Evolutionary conservation across 805 yeast genomes (phyloP).

Genomic region (Monosporozyma servazzii): DNA sequence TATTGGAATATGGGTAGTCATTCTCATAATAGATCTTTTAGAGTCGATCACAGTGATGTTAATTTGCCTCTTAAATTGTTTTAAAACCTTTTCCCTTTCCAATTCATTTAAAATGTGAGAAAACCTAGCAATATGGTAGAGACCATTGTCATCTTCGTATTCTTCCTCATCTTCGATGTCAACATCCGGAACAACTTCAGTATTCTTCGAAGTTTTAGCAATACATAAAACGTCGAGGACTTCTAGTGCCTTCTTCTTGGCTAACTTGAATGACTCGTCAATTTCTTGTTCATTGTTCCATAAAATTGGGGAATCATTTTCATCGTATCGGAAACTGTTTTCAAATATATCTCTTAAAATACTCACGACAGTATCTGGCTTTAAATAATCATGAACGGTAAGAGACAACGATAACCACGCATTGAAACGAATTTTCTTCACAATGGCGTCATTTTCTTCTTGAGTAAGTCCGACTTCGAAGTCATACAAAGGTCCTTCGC

Average conservation of each 20-base stretch:
- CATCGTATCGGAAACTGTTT: slow-evolving; percentile 73
- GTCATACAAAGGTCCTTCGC: slow-evolving; percentile 33
- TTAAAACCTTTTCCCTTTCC: slow-evolving; percentile 48
- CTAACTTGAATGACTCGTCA: slow-evolving; percentile 54
- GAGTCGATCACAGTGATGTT: slow-evolving; percentile 81
- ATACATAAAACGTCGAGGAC: slow-evolving; percentile 50
- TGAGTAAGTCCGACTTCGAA: slow-evolving; percentile 54
- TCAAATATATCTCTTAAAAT: slow-evolving; percentile 76
- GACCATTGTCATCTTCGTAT: slow-evolving; percentile 33
- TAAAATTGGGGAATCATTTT: slow-evolving; percentile 67
- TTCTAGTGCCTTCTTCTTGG: slow-evolving; percentile 49
- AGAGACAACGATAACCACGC: slow-evolving; percentile 62
- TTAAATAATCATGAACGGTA: slow-evolving; percentile 50
- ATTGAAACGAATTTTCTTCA: slow-evolving; percentile 35
- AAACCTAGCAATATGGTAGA: slow-evolving; percentile 37
- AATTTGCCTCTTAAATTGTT: slow-evolving; percentile 60
- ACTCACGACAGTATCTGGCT: slow-evolving; percentile 55
- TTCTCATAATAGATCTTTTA: slow-evolving; percentile 72
- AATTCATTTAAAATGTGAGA: slow-evolving; percentile 47
- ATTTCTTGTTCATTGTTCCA: slow-evolving; percentile 72
- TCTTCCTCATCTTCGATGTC: slow-evolving; percentile 29
- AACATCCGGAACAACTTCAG: slow-evolving; percentile 51
- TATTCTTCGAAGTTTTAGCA: slow-evolving; percentile 45
- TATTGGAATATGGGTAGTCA: slow-evolving; percentile 71
- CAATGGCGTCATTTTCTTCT: slow-evolving; percentile 31